Evolutionary conservation across 2,329 filamentous ascomycete genomes (phyloP), one percentile per base, ranked within the genome.

Genomic region (Geosmithia morbida): DNA sequence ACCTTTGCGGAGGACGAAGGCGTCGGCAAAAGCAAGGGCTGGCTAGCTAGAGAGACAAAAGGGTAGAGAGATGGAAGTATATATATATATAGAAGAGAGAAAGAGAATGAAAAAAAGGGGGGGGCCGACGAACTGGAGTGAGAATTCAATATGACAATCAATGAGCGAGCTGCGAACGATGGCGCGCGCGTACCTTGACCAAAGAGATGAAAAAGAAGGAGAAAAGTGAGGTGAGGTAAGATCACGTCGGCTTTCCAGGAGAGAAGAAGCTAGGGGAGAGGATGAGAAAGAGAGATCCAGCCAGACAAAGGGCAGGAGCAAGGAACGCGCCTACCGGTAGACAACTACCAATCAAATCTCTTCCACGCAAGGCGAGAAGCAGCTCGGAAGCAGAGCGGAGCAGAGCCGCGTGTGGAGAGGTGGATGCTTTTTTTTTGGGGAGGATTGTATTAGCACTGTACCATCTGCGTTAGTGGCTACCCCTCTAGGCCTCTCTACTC

Each of bases 81-180:
- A n/a, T n/a, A n/a, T n/a, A n/a, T n/a, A n/a, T n/a, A n/a, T n/a
- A n/a, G 45, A 49, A 46, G 43, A 44, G 48, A 48, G 53, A 50
- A 48, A 48, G 29, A 29, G 33, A 49, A 48, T 39, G 46, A 50
- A 44, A 48, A 41, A 48, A 47, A 47, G 49, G 46, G 49, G 49
- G 47, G 45, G 53, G 47, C 48, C 22, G 49, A 65, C 62, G 59
- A 63, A 65, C 62, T 52, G 37, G 22, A 40, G 11, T n/a, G n/a
- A n/a, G n/a, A n/a, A n/a, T n/a, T n/a, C n/a, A 26, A 40, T 46
- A 30, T n/a, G 19, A 10, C 7, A 22, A 44, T 26, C n/a, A 55
- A 59, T 49, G 55, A 60, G 54, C 54, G 54, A 52, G 54, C 53
- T 53, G 52, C 48, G 19, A 44, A 50, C 50, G 53, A 41, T 44